Percentiles rank a stretch among this genome's conserved stretches.
Evolutionary conservation across 129 eudicot genomes (phyloP).

Genomic region (Chrysanthemum seticuspe): DNA sequence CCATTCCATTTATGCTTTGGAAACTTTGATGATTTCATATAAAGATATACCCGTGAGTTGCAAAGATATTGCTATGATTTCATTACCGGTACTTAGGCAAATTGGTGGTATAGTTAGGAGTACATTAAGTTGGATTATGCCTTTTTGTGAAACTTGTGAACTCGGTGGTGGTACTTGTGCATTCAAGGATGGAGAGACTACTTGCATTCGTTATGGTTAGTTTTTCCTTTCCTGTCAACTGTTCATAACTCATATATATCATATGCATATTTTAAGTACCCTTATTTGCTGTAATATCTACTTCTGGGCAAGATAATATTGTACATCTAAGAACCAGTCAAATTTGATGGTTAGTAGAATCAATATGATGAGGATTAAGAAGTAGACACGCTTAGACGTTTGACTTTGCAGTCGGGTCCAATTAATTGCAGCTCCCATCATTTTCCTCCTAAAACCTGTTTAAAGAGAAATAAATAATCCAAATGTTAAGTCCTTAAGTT

Average conservation of each 20-base stretch:
- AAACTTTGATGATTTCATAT: background rate
- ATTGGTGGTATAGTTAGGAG: conserved; percentile 12
- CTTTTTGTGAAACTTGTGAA: conserved; percentile 56
- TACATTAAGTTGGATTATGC: conserved; percentile 50
- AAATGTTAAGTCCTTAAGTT: too few relatives aligned
- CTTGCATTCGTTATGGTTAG: conserved; percentile 31
- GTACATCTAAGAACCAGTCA: too few relatives aligned
- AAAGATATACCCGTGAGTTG: conserved; percentile 40
- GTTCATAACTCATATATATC: background rate
- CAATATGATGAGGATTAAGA: too few relatives aligned
- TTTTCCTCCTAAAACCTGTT: too few relatives aligned
- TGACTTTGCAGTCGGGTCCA: too few relatives aligned
- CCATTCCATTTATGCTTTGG: conserved; percentile 43
- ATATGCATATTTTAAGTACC: too few relatives aligned
- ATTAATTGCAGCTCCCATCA: too few relatives aligned
- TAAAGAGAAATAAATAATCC: too few relatives aligned
- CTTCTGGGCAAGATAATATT: too few relatives aligned
- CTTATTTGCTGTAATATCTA: too few relatives aligned
- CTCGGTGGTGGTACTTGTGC: conserved; percentile 58
- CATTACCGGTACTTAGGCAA: conserved; percentile 34
- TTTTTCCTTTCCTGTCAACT: background rate
- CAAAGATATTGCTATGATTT: conserved; percentile 23
- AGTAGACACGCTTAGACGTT: too few relatives aligned
- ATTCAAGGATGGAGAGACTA: conserved; percentile 17
- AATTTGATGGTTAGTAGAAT: too few relatives aligned